Evolutionary conservation across 805 yeast genomes (phyloP), one percentile per base, ranked within the genome.

Genomic region (Zygosaccharomyces rouxii): DNA sequence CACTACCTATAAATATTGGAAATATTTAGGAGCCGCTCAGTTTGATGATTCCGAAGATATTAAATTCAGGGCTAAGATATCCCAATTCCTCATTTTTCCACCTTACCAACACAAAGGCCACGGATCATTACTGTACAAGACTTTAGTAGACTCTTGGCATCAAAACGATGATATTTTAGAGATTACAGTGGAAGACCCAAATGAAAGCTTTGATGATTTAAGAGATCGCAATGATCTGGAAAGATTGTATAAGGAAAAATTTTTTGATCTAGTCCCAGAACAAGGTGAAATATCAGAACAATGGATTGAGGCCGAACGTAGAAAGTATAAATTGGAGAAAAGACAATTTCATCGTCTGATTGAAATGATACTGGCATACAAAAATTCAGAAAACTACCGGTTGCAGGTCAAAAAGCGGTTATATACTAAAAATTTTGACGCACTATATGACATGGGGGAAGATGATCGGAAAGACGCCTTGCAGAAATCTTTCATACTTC

Each of bases 101-200:
- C 88, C 88, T 7, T 83, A 78, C 66, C 98, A 92, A 64, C 78
- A 82, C 4, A 70, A 75, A 42, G 79, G 83, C 0, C 80, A 88
- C 46, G 99, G 99, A 2, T 76, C 80, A 3, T 64, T 68, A 14
- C 67, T 92, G 25, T 92, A 92, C 63, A 68, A 72, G 9, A 51
- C 74, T 0, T 66, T 94, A 6, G 73, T 78, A 47, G 70, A 74
- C 2, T 53, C 64, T 39, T 89, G 95, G 86, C 56, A 72, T 3
- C 54, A 59, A 0, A 85, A 86, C 54, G 59, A 63, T 0, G 51
- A 60, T 1, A 79, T 89, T 21, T 67, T 70, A 29, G 95, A 90
- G 57, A 76, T 94, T 35, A 88, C 92, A 0, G 89, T 94, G 3
- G 98, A 94, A 64, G 99, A 94, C 64, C 98, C 98, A 2, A 86